Evolutionary conservation across 345 rosid genomes (phyloP).

Genomic region (Cardiospermum halicacabum): DNA sequence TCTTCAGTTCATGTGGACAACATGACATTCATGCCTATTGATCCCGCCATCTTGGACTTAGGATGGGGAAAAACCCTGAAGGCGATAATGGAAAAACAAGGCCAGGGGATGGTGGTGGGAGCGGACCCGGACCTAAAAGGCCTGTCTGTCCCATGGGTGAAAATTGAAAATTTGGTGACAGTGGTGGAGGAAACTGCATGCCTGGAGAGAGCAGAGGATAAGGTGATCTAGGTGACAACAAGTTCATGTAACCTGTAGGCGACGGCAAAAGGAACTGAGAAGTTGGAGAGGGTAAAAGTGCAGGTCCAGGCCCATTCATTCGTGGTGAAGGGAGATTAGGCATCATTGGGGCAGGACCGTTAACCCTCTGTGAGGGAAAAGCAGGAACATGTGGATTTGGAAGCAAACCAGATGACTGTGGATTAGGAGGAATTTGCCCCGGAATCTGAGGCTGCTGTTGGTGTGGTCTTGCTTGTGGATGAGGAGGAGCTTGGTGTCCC

Average conservation of each 20-base stretch:
- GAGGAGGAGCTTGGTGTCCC: slow-evolving; percentile 43
- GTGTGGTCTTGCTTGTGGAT: slow-evolving; percentile 20
- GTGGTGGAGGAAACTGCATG: slow-evolving; percentile 69
- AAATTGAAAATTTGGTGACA: slow-evolving; percentile 70
- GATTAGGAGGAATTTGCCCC: slow-evolving; percentile 33
- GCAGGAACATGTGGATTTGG: slow-evolving; percentile 40
- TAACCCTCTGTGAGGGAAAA: slow-evolving; percentile 47
- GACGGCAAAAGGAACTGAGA: slow-evolving; percentile 79
- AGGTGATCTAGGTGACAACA: slow-evolving; percentile 70
- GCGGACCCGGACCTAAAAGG: slow-evolving; percentile 69
- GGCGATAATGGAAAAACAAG: slow-evolving; percentile 65
- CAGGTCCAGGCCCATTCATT: slow-evolving; percentile 56
- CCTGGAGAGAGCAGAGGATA: slow-evolving; percentile 74
- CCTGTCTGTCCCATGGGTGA: slow-evolving; percentile 66
- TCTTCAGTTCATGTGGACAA: slow-evolving; percentile 12
- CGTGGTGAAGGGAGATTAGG: slow-evolving; percentile 51
- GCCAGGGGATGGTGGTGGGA: slow-evolving; percentile 77
- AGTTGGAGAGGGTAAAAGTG: slow-evolving; percentile 70
- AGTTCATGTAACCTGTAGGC: slow-evolving; percentile 51
- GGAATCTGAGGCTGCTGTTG: slow-evolving; percentile 22
- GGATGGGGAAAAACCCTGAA: slow-evolving; percentile 57
- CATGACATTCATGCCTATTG: slow-evolving; percentile 26
- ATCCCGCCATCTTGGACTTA: slow-evolving; percentile 82
- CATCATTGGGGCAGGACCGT: slow-evolving; percentile 48
- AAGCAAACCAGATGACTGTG: slow-evolving; percentile 43